phyloP scores from a whole-genome alignment of 352 stramenopile species.

The Pythium phragmiticola region DNA sequence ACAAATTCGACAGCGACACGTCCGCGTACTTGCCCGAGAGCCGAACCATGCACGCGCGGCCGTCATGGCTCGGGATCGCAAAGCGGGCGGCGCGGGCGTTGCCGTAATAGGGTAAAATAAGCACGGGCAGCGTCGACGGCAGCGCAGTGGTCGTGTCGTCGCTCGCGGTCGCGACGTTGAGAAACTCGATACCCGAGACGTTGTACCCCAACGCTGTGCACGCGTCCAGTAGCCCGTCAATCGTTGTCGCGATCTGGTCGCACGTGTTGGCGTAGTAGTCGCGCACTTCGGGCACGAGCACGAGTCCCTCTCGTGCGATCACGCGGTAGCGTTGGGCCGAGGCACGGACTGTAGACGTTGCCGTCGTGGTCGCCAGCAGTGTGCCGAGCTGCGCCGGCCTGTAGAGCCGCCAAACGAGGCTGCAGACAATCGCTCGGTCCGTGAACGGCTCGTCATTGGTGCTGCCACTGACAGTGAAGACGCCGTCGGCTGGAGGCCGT shows the following conservation, averaged over 20 bases:
- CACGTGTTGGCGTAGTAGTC: slow-evolving; percentile 24
- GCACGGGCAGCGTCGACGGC: slow-evolving; percentile 33
- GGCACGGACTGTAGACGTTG: background rate
- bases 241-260: slow-evolving; percentile 20
- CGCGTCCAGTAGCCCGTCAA: slow-evolving; percentile 11
- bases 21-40: slow-evolving; percentile 39
- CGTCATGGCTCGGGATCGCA: slow-evolving; percentile 35
- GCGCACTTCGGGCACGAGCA: background rate
- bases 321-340: slow-evolving; percentile 20
- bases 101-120: slow-evolving; percentile 51
- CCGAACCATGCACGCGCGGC: slow-evolving; percentile 44
- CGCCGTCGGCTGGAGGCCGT: slow-evolving; percentile 1
- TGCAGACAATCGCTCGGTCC: slow-evolving; percentile 50
- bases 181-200: slow-evolving; percentile 26
- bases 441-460: slow-evolving; percentile 52
- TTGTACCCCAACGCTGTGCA: slow-evolving; percentile 28
- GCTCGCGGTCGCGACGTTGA: slow-evolving; percentile 23
- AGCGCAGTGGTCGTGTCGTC: slow-evolving; percentile 31
- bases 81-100: slow-evolving; percentile 30
- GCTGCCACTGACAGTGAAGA: slow-evolving; percentile 12
- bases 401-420: slow-evolving; percentile 36
- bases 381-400: slow-evolving; percentile 36
- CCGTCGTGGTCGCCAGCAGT: slow-evolving; percentile 19
- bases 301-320: slow-evolving; percentile 9
- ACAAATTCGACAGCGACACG: slow-evolving; percentile 9